Conservation (phyloP, 306 rosid genomes). For the Medicago ruthenica region DNA sequence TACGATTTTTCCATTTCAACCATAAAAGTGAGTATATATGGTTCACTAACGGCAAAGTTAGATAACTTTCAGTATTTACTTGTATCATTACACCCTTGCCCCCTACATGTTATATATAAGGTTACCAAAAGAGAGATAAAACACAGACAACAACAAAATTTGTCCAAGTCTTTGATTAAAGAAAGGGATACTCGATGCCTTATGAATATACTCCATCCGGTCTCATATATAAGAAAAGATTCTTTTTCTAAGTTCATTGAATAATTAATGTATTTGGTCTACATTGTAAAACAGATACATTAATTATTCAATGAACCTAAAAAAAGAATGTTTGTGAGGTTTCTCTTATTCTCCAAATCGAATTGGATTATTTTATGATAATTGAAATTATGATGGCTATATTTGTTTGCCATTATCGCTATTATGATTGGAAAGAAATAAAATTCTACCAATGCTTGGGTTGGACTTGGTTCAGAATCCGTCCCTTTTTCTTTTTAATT, state of each 20-base stretch:
- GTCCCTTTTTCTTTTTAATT: conserved; percentile 2
- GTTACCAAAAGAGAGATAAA: not conserved
- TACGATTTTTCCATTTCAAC: conserved; percentile 11
- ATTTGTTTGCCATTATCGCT: conserved; percentile 29
- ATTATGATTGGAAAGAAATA: conserved; percentile 25
- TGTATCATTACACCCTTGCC: not conserved
- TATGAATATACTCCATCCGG: no score
- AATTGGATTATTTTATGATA: conserved; percentile 24
- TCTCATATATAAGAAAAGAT: no score
- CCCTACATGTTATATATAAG: no score
- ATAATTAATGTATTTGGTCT: no score
- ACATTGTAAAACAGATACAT: no score
- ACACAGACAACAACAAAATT: not conserved
- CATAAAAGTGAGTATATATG: not conserved
- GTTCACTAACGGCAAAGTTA: not conserved
- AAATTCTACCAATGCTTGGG: conserved; percentile 15
- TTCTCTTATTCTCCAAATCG: conserved; percentile 32
- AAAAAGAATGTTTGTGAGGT: no score
- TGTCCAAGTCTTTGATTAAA: not conserved
- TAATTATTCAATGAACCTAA: no score
- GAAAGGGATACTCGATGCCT: not conserved
- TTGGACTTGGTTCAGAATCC: not conserved
- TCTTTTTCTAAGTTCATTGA: no score
- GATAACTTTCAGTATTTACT: not conserved
- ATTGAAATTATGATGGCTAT: conserved; percentile 13